phyloP scores from a whole-genome alignment of 768 basidiomycete genomes.

The Gloeopeniophorella convolvens region DNA sequence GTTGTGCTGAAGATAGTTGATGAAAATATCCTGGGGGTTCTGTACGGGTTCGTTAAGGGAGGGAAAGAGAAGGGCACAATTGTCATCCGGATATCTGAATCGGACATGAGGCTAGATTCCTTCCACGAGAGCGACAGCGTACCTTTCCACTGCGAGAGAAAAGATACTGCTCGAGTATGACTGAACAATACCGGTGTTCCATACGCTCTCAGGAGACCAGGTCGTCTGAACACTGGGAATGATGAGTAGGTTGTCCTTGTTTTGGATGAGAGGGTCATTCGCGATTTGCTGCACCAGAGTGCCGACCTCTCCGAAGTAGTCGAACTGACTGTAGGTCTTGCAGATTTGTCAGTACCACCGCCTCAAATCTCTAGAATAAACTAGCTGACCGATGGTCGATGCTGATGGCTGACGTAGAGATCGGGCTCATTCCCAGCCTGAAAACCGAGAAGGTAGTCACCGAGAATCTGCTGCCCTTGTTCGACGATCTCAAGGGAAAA shows the following conservation, averaged over 20 bases:
- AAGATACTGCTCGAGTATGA: conserved; percentile 5
- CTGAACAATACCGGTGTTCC: conserved; percentile 14
- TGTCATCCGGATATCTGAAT: conserved; percentile 52
- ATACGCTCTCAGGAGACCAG: conserved; percentile 17
- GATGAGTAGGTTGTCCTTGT: conserved; percentile 12
- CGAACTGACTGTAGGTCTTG: conserved; percentile 19
- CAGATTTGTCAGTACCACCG: background rate
- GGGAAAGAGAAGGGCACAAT: conserved; percentile 48
- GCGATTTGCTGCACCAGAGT: conserved; percentile 10
- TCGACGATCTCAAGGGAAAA: conserved; percentile 50
- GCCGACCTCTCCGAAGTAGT: conserved; percentile 31
- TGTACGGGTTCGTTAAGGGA: conserved; percentile 28
- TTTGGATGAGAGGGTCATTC: conserved; percentile 1
- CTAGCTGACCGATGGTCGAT: conserved; percentile 11
- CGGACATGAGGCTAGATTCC: conserved; percentile 16
- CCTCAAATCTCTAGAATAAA: background rate
- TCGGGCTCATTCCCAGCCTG: conserved; percentile 80
- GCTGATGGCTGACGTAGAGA: conserved; percentile 41
- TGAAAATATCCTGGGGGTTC: conserved; percentile 45
- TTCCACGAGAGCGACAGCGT: background rate
- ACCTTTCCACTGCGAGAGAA: conserved; percentile 18
- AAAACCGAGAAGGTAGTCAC: conserved; percentile 54
- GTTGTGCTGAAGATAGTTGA: conserved; percentile 54
- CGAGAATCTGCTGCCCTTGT: conserved; percentile 53
- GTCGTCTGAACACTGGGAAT: conserved; percentile 11